These are phyloP conservation scores for Quaeritorhiza haematococci DNA, from an alignment of 371 early-diverging fungal genomes.

Conservation along the genomic window DNA sequence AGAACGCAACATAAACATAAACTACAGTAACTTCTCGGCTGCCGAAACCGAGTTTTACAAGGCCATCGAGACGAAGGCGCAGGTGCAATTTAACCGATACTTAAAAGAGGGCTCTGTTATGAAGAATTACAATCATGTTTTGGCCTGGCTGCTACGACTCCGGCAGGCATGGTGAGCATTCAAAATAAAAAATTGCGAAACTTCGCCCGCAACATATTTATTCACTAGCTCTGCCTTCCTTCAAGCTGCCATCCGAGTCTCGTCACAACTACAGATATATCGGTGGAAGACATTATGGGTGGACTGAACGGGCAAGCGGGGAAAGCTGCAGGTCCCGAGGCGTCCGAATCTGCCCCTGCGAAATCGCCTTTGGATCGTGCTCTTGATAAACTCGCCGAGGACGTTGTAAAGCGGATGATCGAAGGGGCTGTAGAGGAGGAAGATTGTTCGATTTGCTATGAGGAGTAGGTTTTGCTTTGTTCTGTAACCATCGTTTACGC, in stretches of 20 bases:
- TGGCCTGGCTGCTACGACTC: slow-evolving; percentile 1
- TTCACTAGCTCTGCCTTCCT: background rate
- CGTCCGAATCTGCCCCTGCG: background rate
- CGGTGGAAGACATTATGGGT: background rate
- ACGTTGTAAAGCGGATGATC: too few species aligned
- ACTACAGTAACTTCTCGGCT: slow-evolving; percentile 38
- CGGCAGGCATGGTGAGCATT: slow-evolving; percentile 1
- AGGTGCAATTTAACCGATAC: background rate
- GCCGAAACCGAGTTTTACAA: slow-evolving; percentile 60
- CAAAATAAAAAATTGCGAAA: background rate
- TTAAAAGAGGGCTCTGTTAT: background rate
- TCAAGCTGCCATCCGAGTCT: background rate
- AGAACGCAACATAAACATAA: slow-evolving; percentile 21
- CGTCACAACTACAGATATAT: background rate
- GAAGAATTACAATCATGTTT: slow-evolving; percentile 5
- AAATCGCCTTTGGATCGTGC: background rate
- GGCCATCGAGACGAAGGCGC: slow-evolving; percentile 42
- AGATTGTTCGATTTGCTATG: background rate
- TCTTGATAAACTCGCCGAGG: background rate
- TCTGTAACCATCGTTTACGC: too few species aligned
- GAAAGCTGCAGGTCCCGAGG: background rate
- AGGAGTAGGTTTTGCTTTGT: too few species aligned
- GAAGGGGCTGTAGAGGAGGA: too few species aligned
- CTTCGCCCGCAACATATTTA: too few species aligned
- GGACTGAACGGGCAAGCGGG: background rate